Conservation (phyloP, 208 protist genomes). For the Leishmania major region DNA sequence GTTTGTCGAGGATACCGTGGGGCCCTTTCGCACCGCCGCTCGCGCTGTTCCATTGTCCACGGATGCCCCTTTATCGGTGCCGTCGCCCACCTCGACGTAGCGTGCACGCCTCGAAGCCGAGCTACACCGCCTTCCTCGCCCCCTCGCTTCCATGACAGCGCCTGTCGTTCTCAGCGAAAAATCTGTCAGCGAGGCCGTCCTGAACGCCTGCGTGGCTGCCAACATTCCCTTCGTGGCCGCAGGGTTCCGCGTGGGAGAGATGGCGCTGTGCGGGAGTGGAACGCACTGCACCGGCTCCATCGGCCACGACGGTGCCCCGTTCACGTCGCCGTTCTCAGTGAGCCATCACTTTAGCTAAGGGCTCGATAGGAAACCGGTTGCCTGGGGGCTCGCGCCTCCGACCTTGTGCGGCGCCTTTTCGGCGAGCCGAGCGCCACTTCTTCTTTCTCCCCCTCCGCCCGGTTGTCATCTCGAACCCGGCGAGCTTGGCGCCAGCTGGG, state of each 20-base stretch:
- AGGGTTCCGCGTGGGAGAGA: constrained; percentile 32
- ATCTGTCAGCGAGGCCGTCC: background rate
- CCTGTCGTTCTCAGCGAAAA: background rate
- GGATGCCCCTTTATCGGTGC: background rate
- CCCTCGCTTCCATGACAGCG: background rate
- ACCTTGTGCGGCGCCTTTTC: constrained; percentile 5
- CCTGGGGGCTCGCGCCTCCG: constrained; percentile 8
- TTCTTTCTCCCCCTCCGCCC: constrained; percentile 14
- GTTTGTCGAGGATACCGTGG: constrained; percentile 15
- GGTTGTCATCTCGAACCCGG: constrained; percentile 45
- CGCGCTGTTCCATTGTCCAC: constrained; percentile 6
- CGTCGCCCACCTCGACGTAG: background rate
- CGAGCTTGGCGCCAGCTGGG: constrained; percentile 66
- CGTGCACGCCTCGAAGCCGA: constrained; percentile 7
- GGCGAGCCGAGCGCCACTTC: background rate
- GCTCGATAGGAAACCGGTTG: background rate
- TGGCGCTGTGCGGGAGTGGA: constrained; percentile 14
- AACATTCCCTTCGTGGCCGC: constrained; percentile 40
- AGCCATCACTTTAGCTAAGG: constrained; percentile 8
- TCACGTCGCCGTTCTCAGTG: background rate
- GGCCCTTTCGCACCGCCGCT: constrained; percentile 17
- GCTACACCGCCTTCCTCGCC: constrained; percentile 1
- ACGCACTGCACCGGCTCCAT: background rate
- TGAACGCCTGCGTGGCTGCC: constrained; percentile 9
- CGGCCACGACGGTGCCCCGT: background rate